A percentile compares a stretch with the other conserved stretches of the same genome.
phyloP scores from a whole-genome alignment of 106 monocot species.

The Dactylorhiza incarnata region DNA sequence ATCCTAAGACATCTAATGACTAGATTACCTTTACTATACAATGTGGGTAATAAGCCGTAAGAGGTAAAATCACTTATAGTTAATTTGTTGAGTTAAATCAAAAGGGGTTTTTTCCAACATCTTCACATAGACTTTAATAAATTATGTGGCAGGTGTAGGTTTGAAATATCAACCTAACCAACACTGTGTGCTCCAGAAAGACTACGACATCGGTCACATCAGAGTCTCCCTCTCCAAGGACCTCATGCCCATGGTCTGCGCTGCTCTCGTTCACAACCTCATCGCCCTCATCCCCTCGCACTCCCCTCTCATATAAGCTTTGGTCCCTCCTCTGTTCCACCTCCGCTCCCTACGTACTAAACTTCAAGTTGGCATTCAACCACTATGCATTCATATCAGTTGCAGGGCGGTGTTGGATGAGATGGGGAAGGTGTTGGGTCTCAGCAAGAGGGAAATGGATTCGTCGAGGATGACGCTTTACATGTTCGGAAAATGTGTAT shows the following conservation, averaged over 20 bases:
- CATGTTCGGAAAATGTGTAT: conserved; percentile 11
- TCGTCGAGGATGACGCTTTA: conserved; percentile 17
- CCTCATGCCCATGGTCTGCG: conserved; percentile 11
- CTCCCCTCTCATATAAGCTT: conserved; percentile 16
- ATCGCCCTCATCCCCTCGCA: conserved; percentile 2
- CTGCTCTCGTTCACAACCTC: conserved; percentile 1
- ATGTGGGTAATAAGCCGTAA: too few relatives aligned
- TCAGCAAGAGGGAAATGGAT: conserved; percentile 6
- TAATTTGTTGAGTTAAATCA: too few relatives aligned
- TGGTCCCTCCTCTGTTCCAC: not conserved
- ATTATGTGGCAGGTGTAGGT: too few relatives aligned
- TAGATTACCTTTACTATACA: too few relatives aligned
- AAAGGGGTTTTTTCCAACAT: too few relatives aligned
- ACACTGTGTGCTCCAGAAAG: conserved; percentile 7
- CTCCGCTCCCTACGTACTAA: not conserved
- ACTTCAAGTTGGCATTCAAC: conserved; percentile 35
- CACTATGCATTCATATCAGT: conserved; percentile 89
- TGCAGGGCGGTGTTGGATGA: conserved; percentile 72
- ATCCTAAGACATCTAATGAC: too few relatives aligned
- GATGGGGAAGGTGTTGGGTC: conserved; percentile 5
- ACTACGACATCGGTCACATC: not conserved
- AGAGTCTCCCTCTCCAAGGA: conserved; percentile 14
- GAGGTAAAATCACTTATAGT: too few relatives aligned
- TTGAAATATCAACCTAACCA: too few relatives aligned
- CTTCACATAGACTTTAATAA: too few relatives aligned